Evolutionary conservation across 140 eudicot genomes (phyloP), one percentile per base, ranked within the genome.

Genomic region (Oenanthe javanica): DNA sequence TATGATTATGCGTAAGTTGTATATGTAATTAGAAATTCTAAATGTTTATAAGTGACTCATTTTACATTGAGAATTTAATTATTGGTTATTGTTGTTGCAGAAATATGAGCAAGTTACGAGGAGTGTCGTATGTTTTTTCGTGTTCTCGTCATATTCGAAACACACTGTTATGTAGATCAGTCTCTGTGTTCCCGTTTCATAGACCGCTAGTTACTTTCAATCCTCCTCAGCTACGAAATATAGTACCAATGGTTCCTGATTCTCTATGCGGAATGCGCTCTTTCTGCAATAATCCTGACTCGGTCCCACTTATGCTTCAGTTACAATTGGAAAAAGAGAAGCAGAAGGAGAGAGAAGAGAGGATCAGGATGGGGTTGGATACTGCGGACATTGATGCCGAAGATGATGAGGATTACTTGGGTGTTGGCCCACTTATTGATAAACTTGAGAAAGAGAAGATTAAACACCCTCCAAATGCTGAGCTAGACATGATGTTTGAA

Each of bases 341-440:
- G 59, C 67, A 81, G 66, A 81, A 81, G 81, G 98, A 91, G 79
- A 78, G 89, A 52, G 91, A 89, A 3, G 93, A 87, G 82, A 78
- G 92, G 77, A 66, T 74, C 50, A 82, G 50, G 49, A 87, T 89
- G 4, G 98, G 95, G 9, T 81, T 93, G n/a, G 88, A 83, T 50
- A 88, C 93, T 1, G 89, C 92, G 7, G 97, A 89, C 75, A 86
- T 87, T 46, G 98, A 89, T 23, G 91, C 91, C 6, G 98, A 91
- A 75, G 94, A 88, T 3, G 84, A 88, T 12, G 98, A 89, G 85
- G 97, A 92, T 89, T 89, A 85, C 86, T 77, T 91, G 93, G 97
- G 97, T 13, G 91, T 93, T 38, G 85, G 87, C 3, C 87, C 89
- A 2, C 77, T 85, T 21, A 89, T 93, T 69, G 98, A 87, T 82